Percentiles rank a stretch among this genome's conserved stretches.
Conservation (phyloP, 2,329 filamentous ascomycete genomes). For the Phialophora tarda region DNA sequence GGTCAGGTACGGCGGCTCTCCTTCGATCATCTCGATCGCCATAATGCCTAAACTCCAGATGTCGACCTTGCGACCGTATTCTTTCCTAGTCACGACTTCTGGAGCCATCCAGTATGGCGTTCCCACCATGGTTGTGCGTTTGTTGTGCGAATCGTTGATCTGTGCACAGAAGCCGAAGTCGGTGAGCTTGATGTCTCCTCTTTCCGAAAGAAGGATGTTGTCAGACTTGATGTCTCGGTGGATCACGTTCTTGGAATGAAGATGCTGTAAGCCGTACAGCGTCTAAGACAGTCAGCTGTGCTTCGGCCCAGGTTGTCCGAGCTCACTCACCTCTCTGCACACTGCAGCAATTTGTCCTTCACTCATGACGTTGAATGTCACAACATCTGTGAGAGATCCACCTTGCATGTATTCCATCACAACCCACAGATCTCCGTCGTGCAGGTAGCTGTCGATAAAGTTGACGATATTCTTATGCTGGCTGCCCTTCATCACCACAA, state of each 20-base stretch:
- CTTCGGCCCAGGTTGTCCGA: background rate
- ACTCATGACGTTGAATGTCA: constrained; percentile 99
- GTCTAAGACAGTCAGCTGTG: constrained; percentile 58
- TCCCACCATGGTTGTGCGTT: constrained; percentile 98
- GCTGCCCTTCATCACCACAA: constrained; percentile 98
- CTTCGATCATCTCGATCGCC: constrained; percentile 99
- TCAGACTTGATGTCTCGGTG: constrained; percentile 99
- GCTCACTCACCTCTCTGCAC: constrained; percentile 73
- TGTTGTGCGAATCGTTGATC: constrained; percentile 95
- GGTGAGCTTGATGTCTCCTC: constrained; percentile 96
- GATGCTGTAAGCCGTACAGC: constrained; percentile 85
- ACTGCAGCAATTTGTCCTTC: constrained; percentile 97
- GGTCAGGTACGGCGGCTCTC: constrained; percentile 94
- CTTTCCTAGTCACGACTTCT: constrained; percentile 94
- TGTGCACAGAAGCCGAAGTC: constrained; percentile 99
- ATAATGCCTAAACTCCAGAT: constrained; percentile 99
- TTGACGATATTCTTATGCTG: constrained; percentile 99
- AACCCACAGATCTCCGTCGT: constrained; percentile 91
- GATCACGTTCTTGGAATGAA: constrained; percentile 97
- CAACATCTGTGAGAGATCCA: constrained; percentile 94
- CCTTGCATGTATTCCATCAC: constrained; percentile 99
- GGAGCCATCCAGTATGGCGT: constrained; percentile 99
- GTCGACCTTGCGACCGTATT: constrained; percentile 97
- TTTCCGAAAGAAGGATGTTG: constrained; percentile 90
- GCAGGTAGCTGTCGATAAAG: constrained; percentile 96